Conservation (phyloP, 2,329 filamentous ascomycete species). For the Exophiala bonariae region DNA sequence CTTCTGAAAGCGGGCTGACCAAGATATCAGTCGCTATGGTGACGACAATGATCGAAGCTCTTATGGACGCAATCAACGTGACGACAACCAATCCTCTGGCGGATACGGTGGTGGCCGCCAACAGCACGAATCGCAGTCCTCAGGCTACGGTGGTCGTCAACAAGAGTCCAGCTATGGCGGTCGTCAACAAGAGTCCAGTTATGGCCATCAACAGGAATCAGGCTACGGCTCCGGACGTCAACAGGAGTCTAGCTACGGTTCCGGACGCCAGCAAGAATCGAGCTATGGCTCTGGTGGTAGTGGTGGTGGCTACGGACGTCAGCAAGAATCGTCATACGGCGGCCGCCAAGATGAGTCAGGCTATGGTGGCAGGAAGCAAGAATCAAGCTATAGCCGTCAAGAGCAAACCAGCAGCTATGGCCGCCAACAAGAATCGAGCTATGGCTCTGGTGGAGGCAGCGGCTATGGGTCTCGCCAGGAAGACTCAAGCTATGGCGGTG, state of each 20-base stretch:
- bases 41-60: constrained; percentile 18
- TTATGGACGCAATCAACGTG: constrained; percentile 13
- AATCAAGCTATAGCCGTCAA: constrained; percentile 2
- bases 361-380: constrained; percentile 1
- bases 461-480: background rate
- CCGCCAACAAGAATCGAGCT: constrained; percentile 1
- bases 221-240: constrained; percentile 8
- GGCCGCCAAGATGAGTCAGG: constrained; percentile 2
- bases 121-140: background rate
- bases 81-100: constrained; percentile 5
- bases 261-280: constrained; percentile 5
- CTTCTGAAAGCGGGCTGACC: too few species aligned
- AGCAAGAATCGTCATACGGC: constrained; percentile 4
- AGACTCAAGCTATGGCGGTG: background rate
- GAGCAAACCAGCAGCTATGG: constrained; percentile 8
- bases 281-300: background rate
- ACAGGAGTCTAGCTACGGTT: constrained; percentile 6
- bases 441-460: constrained; percentile 3
- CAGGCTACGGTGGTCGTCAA: constrained; percentile 6
- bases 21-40: constrained; percentile 14
- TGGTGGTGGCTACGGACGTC: background rate
- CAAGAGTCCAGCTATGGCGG: constrained; percentile 13
- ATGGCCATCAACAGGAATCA: constrained; percentile 11
- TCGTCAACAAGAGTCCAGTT: constrained; percentile 9
- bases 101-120: background rate